Evolutionary conservation across 2,329 filamentous ascomycete species (phyloP), one percentile per base, ranked within the genome.

Genomic region (Pezicula carpinea): DNA sequence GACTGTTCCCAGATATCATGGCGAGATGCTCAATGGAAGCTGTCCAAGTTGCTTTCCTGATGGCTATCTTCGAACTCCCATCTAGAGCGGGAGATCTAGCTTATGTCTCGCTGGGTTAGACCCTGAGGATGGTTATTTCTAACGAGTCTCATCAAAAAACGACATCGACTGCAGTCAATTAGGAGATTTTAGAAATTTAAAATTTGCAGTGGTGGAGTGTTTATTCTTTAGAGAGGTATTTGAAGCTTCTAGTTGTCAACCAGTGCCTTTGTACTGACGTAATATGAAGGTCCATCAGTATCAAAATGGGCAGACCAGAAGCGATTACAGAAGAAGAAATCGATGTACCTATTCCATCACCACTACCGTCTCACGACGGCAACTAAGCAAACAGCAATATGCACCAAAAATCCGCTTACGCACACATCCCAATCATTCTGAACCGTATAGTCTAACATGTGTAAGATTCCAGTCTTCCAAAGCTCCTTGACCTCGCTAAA

Each of bases 271-370:
- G 4, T 19, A 43, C n/a, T 26, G 4, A 33, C 19, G 7, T 15
- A 3, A 31, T 17, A 5, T 43, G 7, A 38, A 43, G 40, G 17
- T 32, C 23, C 8, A 43, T 43, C 17, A 43, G 40, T 18, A 43
- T 43, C 26, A 32, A 29, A 17, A 31, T 43, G 23, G 40, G 40
- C 14, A 29, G 40, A 32, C 40, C 40, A 33, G 31, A 29, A 14
- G 19, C 40, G 23, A 32, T 43, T 6, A 22, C 22, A 43, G 40
- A 43, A 31, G 40, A 43, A 43, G 40, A 43, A 6, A 43, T 43
- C 5, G 29, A 29, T 11, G 40, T 15, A 15, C 39, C 39, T 6
- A 10, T 26, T 11, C 39, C 39, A 31, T 22, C 21, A 8, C 39
- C 39, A 22, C 23, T 41, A 15, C 13, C 21, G n/a, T 15, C 39